These are phyloP conservation scores for Pseudocercospora crystallina DNA, from an alignment of 2,329 filamentous ascomycete genomes.

Conservation along the genomic window DNA sequence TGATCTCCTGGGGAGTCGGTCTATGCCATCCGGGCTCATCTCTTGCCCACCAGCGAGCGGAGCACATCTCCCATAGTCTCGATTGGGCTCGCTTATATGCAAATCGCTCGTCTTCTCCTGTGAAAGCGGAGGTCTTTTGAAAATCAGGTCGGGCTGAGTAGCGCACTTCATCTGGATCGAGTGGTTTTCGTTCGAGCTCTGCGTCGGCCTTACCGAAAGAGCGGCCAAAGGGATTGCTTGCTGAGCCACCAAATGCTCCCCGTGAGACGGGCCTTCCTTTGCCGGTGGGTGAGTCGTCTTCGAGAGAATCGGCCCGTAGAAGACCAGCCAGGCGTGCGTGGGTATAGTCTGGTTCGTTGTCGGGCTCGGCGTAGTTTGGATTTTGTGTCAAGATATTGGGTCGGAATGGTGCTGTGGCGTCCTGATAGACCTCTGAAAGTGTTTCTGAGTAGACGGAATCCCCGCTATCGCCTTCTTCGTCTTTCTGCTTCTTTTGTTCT, in stretches of 20 bases:
- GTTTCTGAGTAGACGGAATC: conserved; percentile 66
- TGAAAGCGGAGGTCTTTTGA: conserved; percentile 65
- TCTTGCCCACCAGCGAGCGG: conserved; percentile 68
- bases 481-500: conserved; percentile 19
- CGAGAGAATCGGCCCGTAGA: conserved; percentile 47
- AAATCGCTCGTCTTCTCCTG: conserved; percentile 78
- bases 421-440: conserved; percentile 73
- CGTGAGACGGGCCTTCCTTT: conserved; percentile 15
- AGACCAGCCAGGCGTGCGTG: conserved; percentile 38
- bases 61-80: conserved; percentile 80
- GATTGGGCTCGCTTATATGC: conserved; percentile 76
- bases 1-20: conserved; percentile 61
- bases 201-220: conserved; percentile 34
- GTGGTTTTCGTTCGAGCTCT: conserved; percentile 35
- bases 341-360: conserved; percentile 37
- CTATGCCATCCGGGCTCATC: conserved; percentile 65
- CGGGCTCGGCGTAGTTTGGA: conserved; percentile 36
- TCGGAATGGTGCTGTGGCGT: conserved; percentile 72
- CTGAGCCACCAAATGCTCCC: conserved; percentile 22
- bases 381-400: conserved; percentile 72
- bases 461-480: conserved; percentile 24
- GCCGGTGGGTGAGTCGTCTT: conserved; percentile 45
- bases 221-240: conserved; percentile 36
- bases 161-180: conserved; percentile 35
- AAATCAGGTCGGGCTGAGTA: conserved; percentile 56